A percentile compares a stretch with the other conserved stretches of the same genome.
Conservation (phyloP, 2,329 filamentous ascomycete genomes). For the Elsinoe arachidis region DNA sequence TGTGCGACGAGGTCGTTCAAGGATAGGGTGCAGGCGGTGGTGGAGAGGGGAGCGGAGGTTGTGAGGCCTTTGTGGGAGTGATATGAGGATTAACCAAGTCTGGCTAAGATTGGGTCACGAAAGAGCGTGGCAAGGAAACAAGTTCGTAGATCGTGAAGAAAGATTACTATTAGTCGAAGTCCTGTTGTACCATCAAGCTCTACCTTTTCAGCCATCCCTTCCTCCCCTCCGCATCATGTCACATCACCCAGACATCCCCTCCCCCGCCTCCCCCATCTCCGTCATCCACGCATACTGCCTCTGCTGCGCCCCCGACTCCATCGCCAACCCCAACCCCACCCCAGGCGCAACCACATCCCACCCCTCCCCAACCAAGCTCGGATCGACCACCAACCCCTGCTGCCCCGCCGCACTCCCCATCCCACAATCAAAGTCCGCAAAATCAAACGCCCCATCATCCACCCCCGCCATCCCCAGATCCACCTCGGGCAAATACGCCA, state of each 20-base stretch:
- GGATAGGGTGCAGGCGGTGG: constrained; percentile 78
- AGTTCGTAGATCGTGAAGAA: too few relatives aligned
- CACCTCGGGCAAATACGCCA: neutral
- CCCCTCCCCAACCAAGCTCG: neutral
- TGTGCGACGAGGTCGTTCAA: constrained; percentile 64
- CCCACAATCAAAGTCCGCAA: constrained; percentile 6
- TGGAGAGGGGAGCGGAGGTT: constrained; percentile 74
- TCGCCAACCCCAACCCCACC: neutral
- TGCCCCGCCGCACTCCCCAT: neutral
- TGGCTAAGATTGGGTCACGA: neutral
- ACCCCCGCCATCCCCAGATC: neutral
- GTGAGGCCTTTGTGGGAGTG: constrained; percentile 17
- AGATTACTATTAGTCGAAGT: too few relatives aligned
- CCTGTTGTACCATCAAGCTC: too few relatives aligned
- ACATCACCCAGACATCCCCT: neutral
- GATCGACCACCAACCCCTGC: neutral
- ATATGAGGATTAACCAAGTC: neutral
- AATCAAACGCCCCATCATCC: neutral
- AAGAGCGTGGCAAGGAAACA: too few relatives aligned
- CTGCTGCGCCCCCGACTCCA: neutral
- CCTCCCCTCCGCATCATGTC: neutral
- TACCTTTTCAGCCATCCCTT: too few relatives aligned
- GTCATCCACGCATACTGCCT: neutral
- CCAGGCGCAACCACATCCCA: neutral
- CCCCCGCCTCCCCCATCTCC: neutral